Conservation (phyloP, 1,284 basidiomycete genomes). For the Phellinidium pouzarii region DNA sequence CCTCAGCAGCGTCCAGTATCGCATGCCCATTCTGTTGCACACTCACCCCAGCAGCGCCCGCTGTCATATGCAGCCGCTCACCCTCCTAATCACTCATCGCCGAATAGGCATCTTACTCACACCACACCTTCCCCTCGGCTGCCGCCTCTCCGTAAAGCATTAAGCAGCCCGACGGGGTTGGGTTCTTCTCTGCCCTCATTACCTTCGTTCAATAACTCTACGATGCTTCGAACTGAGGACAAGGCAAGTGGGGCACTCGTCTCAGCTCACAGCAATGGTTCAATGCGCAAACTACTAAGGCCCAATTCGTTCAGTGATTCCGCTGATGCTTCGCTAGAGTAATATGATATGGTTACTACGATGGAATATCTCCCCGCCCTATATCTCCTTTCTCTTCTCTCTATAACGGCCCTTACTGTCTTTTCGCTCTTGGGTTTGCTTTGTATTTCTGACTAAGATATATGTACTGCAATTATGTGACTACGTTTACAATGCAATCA, state of each 20-base stretch:
- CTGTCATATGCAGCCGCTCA: conserved; percentile 2
- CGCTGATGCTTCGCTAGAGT: neutral
- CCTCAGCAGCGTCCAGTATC: neutral
- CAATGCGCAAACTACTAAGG: conserved; percentile 15
- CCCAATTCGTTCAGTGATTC: conserved; percentile 1
- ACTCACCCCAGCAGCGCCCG: conserved; percentile 5
- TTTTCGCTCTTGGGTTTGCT: conserved; percentile 1
- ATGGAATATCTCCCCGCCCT: neutral
- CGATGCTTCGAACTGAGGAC: too few species aligned
- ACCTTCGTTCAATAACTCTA: too few species aligned
- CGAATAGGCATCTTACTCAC: conserved; percentile 6
- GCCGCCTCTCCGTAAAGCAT: neutral
- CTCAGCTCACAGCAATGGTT: neutral
- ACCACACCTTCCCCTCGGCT: conserved; percentile 8
- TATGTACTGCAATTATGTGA: conserved; percentile 2
- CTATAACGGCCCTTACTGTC: neutral
- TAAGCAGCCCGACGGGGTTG: neutral
- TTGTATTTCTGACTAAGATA: conserved; percentile 5
- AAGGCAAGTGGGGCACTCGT: neutral
- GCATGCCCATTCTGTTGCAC: neutral
- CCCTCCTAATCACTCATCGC: neutral
- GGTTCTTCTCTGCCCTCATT: neutral
- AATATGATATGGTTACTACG: neutral
- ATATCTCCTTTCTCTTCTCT: neutral
- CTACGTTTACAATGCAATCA: conserved; percentile 5